Evolutionary conservation across 202 grass and related monocot species (phyloP), one percentile per base, ranked within the genome.

Genomic region (Elaeis oleifera): DNA sequence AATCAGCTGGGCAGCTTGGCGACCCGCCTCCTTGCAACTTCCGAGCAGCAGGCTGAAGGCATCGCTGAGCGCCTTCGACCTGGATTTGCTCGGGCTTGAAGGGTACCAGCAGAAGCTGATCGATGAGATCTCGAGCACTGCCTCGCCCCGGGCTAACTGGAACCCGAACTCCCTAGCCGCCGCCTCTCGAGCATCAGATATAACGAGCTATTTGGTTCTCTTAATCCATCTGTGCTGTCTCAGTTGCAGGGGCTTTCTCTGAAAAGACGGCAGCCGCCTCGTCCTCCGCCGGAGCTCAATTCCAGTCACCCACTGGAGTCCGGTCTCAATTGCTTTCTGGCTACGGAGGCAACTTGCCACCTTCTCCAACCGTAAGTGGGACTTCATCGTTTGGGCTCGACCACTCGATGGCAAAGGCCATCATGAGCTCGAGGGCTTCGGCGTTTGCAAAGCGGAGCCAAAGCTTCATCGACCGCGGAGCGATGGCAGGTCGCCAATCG

Each of bases 91-190:
- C 20, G 63, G 63, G 25, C 5, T 52, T 3, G 63, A 65, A 65
- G 63, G 16, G 49, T 65, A 65, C 51, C 63, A 53, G 63, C 48
- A 65, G 63, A 65, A 65, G 5, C 23, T 65, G 50, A 25, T 65
- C 6, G 63, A 65, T 52, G 63, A 52, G 25, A 13, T 26, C 16
- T 24, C 11, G 51, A 65, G 63, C 50, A 62, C 32, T 0, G 16
- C 59, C 1, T 61, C 59, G 4, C 29, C 60, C 9, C 29, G 29
- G 60, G 6, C 60, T 18, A 62, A 62, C 5, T 48, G 60, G 60
- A 36, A 8, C 11, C 24, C 23, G 5, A 52, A 23, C 49, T 53
- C 36, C 36, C 36, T 44, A 0, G 8, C 36, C 11, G 36, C 9
- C 36, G 36, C 9, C 36, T 44, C 36, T 44, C 36, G 36, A 11